Evolutionary conservation across 2,329 filamentous ascomycete species (phyloP).

Genomic region (Teratosphaeria gauchensis): DNA sequence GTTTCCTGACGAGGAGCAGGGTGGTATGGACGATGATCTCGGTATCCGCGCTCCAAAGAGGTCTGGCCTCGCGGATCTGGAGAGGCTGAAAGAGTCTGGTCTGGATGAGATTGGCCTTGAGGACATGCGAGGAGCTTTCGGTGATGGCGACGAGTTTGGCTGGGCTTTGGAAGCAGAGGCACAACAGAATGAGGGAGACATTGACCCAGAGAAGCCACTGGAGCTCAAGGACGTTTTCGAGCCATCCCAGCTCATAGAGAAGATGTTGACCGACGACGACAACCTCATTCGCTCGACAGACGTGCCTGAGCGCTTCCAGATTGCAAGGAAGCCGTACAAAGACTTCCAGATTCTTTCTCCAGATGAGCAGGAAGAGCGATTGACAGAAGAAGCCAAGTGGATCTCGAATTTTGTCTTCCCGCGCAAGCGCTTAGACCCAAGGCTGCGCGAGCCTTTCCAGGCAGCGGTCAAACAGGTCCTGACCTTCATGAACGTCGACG

Average conservation of each 20-base stretch:
- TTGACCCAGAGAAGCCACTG: slow-evolving; percentile 70
- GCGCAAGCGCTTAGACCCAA: slow-evolving; percentile 61
- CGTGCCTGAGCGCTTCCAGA: slow-evolving; percentile 86
- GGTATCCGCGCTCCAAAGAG: slow-evolving; percentile 77
- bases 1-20: slow-evolving; percentile 72
- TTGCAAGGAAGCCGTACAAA: slow-evolving; percentile 82
- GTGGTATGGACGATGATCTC: slow-evolving; percentile 69
- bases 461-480: slow-evolving; percentile 84
- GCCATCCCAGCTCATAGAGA: slow-evolving; percentile 86
- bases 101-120: slow-evolving; percentile 88
- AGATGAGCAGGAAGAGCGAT: slow-evolving; percentile 52
- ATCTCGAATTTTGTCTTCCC: slow-evolving; percentile 84
- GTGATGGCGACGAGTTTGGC: slow-evolving; percentile 88
- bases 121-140: slow-evolving; percentile 93
- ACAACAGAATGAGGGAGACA: slow-evolving; percentile 66
- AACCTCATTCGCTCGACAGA: slow-evolving; percentile 82
- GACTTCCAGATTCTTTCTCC: slow-evolving; percentile 62
- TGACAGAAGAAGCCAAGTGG: slow-evolving; percentile 84
- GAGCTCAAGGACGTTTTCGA: slow-evolving; percentile 98
- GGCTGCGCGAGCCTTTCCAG: slow-evolving; percentile 73
- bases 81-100: slow-evolving; percentile 55
- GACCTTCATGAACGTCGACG: slow-evolving; percentile 88
- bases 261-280: slow-evolving; percentile 90
- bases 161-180: slow-evolving; percentile 89
- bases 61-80: slow-evolving; percentile 58